A percentile compares a stretch with the other conserved stretches of the same genome.
Conservation (phyloP, 306 rosid species). For the Glycine tomentella region DNA sequence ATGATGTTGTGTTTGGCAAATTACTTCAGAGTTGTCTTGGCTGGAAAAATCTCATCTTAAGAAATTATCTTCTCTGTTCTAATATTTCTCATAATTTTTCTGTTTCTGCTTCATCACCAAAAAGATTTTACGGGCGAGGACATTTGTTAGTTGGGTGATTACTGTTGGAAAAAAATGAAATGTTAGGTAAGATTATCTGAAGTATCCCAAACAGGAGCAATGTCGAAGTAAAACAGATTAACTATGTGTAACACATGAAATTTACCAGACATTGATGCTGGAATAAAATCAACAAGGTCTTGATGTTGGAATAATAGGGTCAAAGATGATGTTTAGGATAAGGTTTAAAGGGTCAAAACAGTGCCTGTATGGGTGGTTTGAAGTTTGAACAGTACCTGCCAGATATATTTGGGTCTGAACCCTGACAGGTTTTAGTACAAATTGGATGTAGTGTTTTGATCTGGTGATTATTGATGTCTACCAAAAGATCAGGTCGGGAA, state of each 20-base stretch:
- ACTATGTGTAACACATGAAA: no score
- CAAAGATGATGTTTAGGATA: no score
- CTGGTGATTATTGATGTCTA: conserved; percentile 8
- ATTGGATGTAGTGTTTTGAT: neutral
- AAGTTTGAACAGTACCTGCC: no score
- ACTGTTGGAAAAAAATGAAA: no score
- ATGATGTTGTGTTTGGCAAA: neutral
- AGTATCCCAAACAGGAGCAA: no score
- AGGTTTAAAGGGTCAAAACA: neutral
- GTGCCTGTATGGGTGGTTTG: neutral
- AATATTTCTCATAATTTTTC: conserved; percentile 21
- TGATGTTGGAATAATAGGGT: no score
- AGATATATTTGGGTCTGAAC: no score
- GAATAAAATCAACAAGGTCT: no score
- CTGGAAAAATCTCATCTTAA: conserved; percentile 31
- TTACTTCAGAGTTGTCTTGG: conserved; percentile 8
- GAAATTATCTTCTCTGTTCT: neutral
- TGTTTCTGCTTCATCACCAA: neutral
- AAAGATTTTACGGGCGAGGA: conserved; percentile 13
- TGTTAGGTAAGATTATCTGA: no score
- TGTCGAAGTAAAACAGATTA: no score
- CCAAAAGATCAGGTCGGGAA: neutral
- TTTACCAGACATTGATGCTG: no score
- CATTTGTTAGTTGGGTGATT: neutral
- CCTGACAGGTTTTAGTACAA: no score